Conservation (phyloP, 495 filamentous ascomycete genomes). For the Cercophora samala region DNA sequence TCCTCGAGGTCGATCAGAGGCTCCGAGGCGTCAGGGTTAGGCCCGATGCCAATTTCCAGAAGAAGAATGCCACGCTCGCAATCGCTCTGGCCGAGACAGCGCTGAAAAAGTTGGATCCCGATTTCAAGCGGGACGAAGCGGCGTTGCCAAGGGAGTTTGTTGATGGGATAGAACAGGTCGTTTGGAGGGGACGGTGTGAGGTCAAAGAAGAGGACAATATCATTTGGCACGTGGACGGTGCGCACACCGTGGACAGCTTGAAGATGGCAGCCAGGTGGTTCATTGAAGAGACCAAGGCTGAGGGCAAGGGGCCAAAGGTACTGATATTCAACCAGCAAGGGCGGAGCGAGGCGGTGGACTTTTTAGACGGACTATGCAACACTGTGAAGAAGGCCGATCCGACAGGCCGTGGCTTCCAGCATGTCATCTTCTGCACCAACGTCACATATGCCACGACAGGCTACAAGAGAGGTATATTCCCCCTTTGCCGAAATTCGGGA, state of each 20-base stretch:
- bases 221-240: slow-evolving; percentile 85
- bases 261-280: slow-evolving; percentile 73
- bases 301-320: slow-evolving; percentile 34
- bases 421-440: slow-evolving; percentile 87
- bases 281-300: slow-evolving; percentile 35
- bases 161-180: slow-evolving; percentile 59
- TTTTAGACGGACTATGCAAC: slow-evolving; percentile 51
- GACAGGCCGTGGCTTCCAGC: slow-evolving; percentile 40
- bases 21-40: slow-evolving; percentile 65
- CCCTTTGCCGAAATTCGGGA: slow-evolving; percentile 20
- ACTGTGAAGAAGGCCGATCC: slow-evolving; percentile 18
- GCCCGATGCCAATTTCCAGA: slow-evolving; percentile 78
- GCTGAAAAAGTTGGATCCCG: slow-evolving; percentile 40
- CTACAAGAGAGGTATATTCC: slow-evolving; percentile 53
- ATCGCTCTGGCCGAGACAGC: slow-evolving; percentile 67
- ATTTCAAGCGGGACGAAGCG: slow-evolving; percentile 29
- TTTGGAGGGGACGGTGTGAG: slow-evolving; percentile 73
- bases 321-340: slow-evolving; percentile 96
- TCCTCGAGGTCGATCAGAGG: slow-evolving; percentile 63
- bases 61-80: slow-evolving; percentile 79
- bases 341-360: slow-evolving; percentile 57
- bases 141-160: slow-evolving; percentile 62
- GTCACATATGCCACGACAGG: slow-evolving; percentile 69
- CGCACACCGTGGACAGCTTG: slow-evolving; percentile 83
- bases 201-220: slow-evolving; percentile 45